Evolutionary conservation across 2,329 filamentous ascomycete species (phyloP), one percentile per base, ranked within the genome.

Genomic region (Colletotrichum karsti): DNA sequence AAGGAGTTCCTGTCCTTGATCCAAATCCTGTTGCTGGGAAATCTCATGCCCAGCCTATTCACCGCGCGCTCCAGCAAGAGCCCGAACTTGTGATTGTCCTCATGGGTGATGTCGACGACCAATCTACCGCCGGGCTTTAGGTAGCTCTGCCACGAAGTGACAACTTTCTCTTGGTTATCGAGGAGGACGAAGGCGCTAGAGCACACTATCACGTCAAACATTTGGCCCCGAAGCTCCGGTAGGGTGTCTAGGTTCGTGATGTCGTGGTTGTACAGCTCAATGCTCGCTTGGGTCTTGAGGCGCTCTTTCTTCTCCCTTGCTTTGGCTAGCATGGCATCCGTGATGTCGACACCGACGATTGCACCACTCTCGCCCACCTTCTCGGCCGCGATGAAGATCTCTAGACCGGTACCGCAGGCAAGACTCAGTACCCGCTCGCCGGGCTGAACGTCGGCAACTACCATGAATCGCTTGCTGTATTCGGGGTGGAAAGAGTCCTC

Each of bases 331-430:
- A 81, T 80, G 24, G 72, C 72, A 5, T 67, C 46, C 2, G 76
- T 76, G 35, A 74, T 69, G 63, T 80, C 78, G n/a, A 79, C 72
- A 18, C 73, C 78, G 8, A 77, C 42, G 15, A 80, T 71, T 30
- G 63, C 51, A 8, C 76, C 79, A 2, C 69, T 44, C 2, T 72
- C 70, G 9, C 75, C 74, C 9, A 77, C 71, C 4, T 30, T 41
- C 2, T 73, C 71, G 2, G 75, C 76, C n/a, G 76, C 74, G 15
- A 75, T 70, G 56, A 76, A 74, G 7, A 73, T 70, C 20, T 78
- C 77, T 3, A 79, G 70, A 5, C 77, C 78, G 10, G 78, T 80
- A n/a, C 78, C 78, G 64, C 78, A 80, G 30, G 73, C 76, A n/a
- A 78, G 73, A 33, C 73, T 70, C 4, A 80, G 75, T 24, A 79